phyloP scores from a whole-genome alignment of 2,329 filamentous ascomycete genomes.

The Talaromyces sp. region DNA sequence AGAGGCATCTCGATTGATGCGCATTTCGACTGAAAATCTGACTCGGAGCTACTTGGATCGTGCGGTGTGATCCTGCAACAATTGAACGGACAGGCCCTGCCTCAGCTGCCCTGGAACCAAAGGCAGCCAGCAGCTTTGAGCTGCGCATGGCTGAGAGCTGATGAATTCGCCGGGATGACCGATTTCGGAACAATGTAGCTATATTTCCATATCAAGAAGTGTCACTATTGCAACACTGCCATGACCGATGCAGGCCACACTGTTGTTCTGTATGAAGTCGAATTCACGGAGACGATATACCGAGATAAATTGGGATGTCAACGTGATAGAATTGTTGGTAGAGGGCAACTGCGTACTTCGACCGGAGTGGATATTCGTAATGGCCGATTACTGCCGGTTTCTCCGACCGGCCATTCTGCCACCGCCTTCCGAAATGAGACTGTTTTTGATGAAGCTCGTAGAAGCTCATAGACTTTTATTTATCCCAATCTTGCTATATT shows the following conservation, averaged over 20 bases:
- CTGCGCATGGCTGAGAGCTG: slow-evolving; percentile 40
- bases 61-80: neutral
- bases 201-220: slow-evolving; percentile 33
- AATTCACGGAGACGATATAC: neutral
- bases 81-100: slow-evolving; percentile 4
- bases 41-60: neutral
- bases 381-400: neutral
- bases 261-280: neutral
- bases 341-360: neutral
- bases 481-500: neutral
- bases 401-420: slow-evolving; percentile 11
- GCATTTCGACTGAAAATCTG: slow-evolving; percentile 18
- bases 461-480: slow-evolving; percentile 3
- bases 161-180: slow-evolving; percentile 23
- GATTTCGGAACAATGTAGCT: slow-evolving; percentile 24
- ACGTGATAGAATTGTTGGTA: slow-evolving; percentile 6
- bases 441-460: slow-evolving; percentile 13
- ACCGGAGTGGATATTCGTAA: slow-evolving; percentile 10
- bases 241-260: slow-evolving; percentile 19
- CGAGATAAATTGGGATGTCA: neutral
- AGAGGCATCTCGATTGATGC: slow-evolving; percentile 22
- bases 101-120: slow-evolving; percentile 21
- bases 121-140: slow-evolving; percentile 37
- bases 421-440: neutral
- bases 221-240: slow-evolving; percentile 17